Evolutionary conservation across 1,139 yeast genomes (phyloP).

Genomic region (Magnusiomyces paraingens): DNA sequence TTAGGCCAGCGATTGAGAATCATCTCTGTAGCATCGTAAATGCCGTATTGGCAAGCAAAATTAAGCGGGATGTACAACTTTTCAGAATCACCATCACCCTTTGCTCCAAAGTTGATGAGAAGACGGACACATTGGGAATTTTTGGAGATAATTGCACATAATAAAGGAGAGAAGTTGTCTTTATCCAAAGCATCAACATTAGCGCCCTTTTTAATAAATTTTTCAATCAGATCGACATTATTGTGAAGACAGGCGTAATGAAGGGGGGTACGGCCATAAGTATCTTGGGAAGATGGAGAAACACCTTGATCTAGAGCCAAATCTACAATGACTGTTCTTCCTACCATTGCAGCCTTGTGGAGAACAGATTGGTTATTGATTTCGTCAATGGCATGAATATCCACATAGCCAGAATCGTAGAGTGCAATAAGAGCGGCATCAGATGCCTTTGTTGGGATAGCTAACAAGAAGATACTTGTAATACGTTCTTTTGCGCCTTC

Average conservation of each 20-base stretch:
- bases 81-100: slow-evolving; percentile 36
- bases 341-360: slow-evolving; percentile 41
- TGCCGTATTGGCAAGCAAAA: slow-evolving; percentile 84
- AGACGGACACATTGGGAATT: slow-evolving; percentile 51
- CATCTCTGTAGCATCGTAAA: slow-evolving; percentile 60
- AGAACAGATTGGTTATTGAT: slow-evolving; percentile 39
- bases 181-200: slow-evolving; percentile 36
- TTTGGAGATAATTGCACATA: slow-evolving; percentile 68
- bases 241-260: slow-evolving; percentile 67
- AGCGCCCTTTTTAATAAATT: slow-evolving; percentile 33
- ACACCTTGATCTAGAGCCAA: slow-evolving; percentile 32
- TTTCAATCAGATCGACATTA: slow-evolving; percentile 30
- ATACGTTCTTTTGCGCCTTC: slow-evolving; percentile 42
- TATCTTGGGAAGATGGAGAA: slow-evolving; percentile 44
- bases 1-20: slow-evolving; percentile 40
- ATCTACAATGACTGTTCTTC: slow-evolving; percentile 35
- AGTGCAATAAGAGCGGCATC: slow-evolving; percentile 38
- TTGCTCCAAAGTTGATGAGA: slow-evolving; percentile 39
- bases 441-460: slow-evolving; percentile 45
- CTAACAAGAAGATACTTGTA: slow-evolving; percentile 58
- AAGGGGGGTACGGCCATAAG: slow-evolving; percentile 74
- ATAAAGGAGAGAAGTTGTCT: slow-evolving; percentile 55
- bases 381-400: slow-evolving; percentile 38
- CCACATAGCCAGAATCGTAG: slow-evolving; percentile 36
- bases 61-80: slow-evolving; percentile 70